These are phyloP conservation scores for Rhodotorula babjevae DNA, from an alignment of 768 basidiomycete genomes.

Conservation along the genomic window DNA sequence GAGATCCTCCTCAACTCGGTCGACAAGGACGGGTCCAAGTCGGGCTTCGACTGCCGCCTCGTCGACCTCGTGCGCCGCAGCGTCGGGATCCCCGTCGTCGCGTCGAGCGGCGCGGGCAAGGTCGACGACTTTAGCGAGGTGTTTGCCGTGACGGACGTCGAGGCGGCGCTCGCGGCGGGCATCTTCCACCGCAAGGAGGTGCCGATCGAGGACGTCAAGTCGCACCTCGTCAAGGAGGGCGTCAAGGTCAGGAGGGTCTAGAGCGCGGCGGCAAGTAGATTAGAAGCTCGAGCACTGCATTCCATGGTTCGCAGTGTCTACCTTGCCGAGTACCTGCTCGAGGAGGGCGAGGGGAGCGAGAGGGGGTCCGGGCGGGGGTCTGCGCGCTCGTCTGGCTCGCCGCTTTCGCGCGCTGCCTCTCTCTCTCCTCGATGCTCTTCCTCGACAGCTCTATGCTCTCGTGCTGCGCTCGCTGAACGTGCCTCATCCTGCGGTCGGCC, in stretches of 20 bases:
- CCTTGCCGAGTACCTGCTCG: too few relatives aligned
- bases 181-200: constrained; percentile 94
- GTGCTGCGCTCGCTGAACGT: too few relatives aligned
- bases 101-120: constrained; percentile 86
- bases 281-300: too few relatives aligned
- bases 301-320: neutral
- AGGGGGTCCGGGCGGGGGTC: too few relatives aligned
- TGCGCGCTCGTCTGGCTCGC: too few relatives aligned
- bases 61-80: constrained; percentile 66
- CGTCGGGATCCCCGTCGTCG: constrained; percentile 87
- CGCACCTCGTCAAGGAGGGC: constrained; percentile 44
- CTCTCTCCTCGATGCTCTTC: too few relatives aligned
- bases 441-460: too few relatives aligned
- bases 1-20: constrained; percentile 94
- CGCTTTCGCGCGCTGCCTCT: too few relatives aligned
- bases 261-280: neutral
- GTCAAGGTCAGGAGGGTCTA: constrained; percentile 41
- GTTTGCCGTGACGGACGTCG: constrained; percentile 67
- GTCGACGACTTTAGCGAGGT: constrained; percentile 80
- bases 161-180: constrained; percentile 86
- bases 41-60: constrained; percentile 84
- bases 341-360: neutral
- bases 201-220: constrained; percentile 73
- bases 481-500: too few relatives aligned
- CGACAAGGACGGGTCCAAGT: constrained; percentile 87